These are phyloP conservation scores for Neurospora sp. DNA, from an alignment of 495 filamentous ascomycete species.

Conservation along the genomic window DNA sequence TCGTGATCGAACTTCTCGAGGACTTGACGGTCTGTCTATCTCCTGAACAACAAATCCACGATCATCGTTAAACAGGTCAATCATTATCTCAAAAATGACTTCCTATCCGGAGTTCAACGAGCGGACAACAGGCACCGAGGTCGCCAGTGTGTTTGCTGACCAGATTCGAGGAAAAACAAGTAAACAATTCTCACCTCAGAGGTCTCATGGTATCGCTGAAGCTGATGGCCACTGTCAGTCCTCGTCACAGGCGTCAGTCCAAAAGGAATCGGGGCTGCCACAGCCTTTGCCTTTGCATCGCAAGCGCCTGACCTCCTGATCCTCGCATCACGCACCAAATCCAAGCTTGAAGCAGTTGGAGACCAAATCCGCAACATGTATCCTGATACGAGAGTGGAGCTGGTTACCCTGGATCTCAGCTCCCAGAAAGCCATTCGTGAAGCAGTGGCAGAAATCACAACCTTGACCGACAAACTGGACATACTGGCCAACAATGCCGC, in stretches of 20 bases:
- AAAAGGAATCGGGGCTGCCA: conserved; percentile 41
- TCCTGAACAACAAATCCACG: neutral
- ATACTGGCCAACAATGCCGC: conserved; percentile 50
- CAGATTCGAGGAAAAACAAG: conserved; percentile 30
- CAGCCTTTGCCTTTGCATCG: conserved; percentile 42
- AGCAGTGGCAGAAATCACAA: conserved; percentile 30
- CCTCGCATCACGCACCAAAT: conserved; percentile 42
- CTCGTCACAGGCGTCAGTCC: conserved; percentile 44
- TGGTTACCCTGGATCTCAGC: conserved; percentile 35
- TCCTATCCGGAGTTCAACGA: conserved; percentile 35
- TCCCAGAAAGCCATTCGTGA: conserved; percentile 33
- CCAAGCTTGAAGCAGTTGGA: conserved; percentile 40
- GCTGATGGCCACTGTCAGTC: conserved; percentile 4
- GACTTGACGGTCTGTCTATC: neutral
- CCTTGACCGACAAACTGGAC: conserved; percentile 37
- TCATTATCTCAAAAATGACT: conserved; percentile 17
- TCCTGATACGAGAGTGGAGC: conserved; percentile 26
- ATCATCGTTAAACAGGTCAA: neutral
- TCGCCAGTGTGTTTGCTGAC: conserved; percentile 30
- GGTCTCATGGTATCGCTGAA: neutral
- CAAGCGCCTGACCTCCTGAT: conserved; percentile 41
- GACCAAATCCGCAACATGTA: conserved; percentile 23
- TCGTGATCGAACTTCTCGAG: neutral
- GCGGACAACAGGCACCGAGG: conserved; percentile 32
- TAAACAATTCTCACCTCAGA: conserved; percentile 1